phyloP scores from a whole-genome alignment of 2,329 filamentous ascomycete species.

The Pseudocercospora cruenta region DNA sequence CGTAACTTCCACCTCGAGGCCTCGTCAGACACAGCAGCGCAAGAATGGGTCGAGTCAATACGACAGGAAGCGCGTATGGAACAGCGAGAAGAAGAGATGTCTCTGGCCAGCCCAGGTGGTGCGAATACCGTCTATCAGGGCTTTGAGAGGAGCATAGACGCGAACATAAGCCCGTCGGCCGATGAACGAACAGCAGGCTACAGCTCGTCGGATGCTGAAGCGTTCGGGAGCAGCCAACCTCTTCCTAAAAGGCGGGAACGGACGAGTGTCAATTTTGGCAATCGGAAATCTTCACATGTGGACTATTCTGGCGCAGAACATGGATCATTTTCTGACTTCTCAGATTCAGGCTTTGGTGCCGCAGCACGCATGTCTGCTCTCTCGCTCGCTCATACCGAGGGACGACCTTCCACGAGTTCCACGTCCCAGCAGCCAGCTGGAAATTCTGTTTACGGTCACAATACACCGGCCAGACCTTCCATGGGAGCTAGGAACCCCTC shows the following conservation, averaged over 20 bases:
- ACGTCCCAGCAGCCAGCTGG: constrained; percentile 33
- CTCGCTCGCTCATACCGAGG: constrained; percentile 36
- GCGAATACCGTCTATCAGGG: constrained; percentile 51
- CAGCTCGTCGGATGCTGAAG: constrained; percentile 53
- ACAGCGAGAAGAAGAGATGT: constrained; percentile 83
- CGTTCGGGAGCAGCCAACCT: constrained; percentile 22
- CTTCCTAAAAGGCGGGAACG: constrained; percentile 35
- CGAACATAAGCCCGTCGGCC: constrained; percentile 26
- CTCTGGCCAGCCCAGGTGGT: constrained; percentile 68
- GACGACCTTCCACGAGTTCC: constrained; percentile 38
- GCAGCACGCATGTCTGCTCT: constrained; percentile 40
- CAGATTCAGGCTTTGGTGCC: constrained; percentile 45
- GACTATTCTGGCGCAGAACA: constrained; percentile 67
- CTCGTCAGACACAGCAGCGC: constrained; percentile 70
- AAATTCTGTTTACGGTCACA: constrained; percentile 40
- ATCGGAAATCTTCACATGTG: constrained; percentile 63
- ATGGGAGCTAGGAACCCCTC: constrained; percentile 58
- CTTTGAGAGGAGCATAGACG: constrained; percentile 43
- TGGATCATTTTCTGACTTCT: constrained; percentile 85
- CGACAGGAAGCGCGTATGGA: constrained; percentile 80
- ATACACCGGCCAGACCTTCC: constrained; percentile 30
- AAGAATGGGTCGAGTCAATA: constrained; percentile 85
- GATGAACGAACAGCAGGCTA: constrained; percentile 39
- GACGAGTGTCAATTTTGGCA: constrained; percentile 37
- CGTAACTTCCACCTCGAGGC: constrained; percentile 92